A percentile compares a stretch with the other conserved stretches of the same genome.
Evolutionary conservation across 176 grass and related monocot species (phyloP).

Genomic region (Tillandsia leiboldiana): DNA sequence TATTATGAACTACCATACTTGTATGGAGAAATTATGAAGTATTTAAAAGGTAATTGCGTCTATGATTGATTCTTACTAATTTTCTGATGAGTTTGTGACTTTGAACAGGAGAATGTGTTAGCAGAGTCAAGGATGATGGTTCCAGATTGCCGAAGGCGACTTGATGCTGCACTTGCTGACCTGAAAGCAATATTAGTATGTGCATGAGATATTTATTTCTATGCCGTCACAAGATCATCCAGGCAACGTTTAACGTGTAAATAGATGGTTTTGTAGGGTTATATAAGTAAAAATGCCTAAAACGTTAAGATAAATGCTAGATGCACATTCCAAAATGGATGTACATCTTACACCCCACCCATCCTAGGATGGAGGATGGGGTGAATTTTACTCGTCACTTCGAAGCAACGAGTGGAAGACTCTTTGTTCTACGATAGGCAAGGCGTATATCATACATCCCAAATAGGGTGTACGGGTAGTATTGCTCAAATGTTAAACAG

Average conservation of each 20-base stretch:
- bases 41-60: neutral
- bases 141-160: slow-evolving; percentile 85
- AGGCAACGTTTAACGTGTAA: no score
- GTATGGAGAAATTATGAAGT: neutral
- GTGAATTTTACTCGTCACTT: no score
- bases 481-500: neutral
- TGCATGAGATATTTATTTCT: neutral
- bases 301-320: neutral
- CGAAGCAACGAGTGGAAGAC: no score
- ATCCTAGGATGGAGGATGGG: no score
- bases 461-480: no score
- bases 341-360: no score
- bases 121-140: slow-evolving; percentile 97
- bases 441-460: no score
- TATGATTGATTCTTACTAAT: neutral
- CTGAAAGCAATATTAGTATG: slow-evolving; percentile 68
- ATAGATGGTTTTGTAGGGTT: no score
- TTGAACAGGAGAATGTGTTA: slow-evolving; percentile 73
- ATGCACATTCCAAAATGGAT: no score
- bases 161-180: slow-evolving; percentile 72
- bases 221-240: no score
- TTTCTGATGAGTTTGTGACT: neutral
- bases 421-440: no score
- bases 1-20: neutral
- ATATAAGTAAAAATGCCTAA: no score